Base-by-base conservation (phyloP, 108 stramenopile genomes). In the Cyclotella baltica region DNA sequence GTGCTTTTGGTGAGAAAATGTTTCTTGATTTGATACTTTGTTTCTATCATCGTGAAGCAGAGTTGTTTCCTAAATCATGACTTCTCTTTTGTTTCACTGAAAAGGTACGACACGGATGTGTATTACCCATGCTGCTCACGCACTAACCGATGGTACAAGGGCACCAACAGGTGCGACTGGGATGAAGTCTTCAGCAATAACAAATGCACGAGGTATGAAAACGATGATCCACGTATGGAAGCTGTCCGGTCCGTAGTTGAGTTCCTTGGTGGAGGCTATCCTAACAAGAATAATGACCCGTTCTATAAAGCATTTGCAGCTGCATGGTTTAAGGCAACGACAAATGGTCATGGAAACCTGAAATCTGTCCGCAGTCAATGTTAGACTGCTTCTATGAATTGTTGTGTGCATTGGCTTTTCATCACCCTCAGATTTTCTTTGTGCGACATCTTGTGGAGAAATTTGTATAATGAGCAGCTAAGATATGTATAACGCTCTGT, bases 231-330 rank as follows among this genome's bases (percentile, higher is more conserved):
- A 10, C 67, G 67, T 6, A 67, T 36, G 28, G 73, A 67, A 33
- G 78, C 78, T 20, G 55, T 30, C 15, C 50, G 34, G 23, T 73
- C 78, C 4, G 73, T 79, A 34, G 43, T 34, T 1, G 55, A 66
- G 15, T 67, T 75, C 53, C 23, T 79, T 13, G 78, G 78, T 25
- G 78, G 78, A 56, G 28, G 37, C 0, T n/a, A 67, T 50, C 25
- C 51, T 0, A 79, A 62, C 64, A 79, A 74, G 4, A 75, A 74
- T 38, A 74, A 79, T 20, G 50, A 11, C 0, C 73, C 78, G 0
- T 79, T 79, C 65, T 79, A 79, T 56, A 47, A 19, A 1, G 22
- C 38, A 36, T 79, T 79, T 67, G 36, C 48, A 18, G 33, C 0
- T 30, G 78, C 78, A 67, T 64, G 3, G n/a, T n/a, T n/a, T n/a